These are phyloP conservation scores for Solanum raphanifolium DNA, from an alignment of 257 asterid species.

Conservation along the genomic window DNA sequence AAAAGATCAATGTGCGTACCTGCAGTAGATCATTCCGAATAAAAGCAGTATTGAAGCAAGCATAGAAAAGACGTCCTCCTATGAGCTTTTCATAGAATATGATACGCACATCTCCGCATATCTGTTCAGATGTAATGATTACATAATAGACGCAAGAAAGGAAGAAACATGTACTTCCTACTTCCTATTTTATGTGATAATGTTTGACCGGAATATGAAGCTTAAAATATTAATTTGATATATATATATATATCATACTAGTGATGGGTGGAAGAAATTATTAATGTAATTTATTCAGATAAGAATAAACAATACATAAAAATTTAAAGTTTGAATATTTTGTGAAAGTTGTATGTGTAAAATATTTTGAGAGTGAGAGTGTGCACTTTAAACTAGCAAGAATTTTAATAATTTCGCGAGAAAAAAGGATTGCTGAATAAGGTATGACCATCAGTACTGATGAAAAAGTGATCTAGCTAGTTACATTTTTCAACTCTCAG, in stretches of 20 bases:
- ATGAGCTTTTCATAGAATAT: conserved; percentile 61
- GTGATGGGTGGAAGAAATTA: neutral
- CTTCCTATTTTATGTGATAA: neutral
- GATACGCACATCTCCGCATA: conserved; percentile 59
- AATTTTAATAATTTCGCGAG: neutral
- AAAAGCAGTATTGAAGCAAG: conserved; percentile 74
- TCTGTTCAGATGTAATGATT: conserved; percentile 8
- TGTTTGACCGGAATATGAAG: neutral
- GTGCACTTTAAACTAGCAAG: neutral
- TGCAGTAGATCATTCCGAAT: conserved; percentile 56
- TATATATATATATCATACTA: neutral
- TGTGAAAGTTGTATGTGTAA: neutral
- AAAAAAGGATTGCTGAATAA: neutral
- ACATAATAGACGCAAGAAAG: neutral
- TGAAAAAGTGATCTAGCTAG: neutral
- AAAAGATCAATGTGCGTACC: conserved; percentile 18
- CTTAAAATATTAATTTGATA: neutral
- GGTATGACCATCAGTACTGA: neutral
- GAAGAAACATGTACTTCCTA: neutral
- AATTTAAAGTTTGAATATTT: neutral
- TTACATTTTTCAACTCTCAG: neutral
- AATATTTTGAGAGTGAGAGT: neutral
- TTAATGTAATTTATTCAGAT: neutral
- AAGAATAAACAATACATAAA: neutral
- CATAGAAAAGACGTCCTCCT: conserved; percentile 72